These are phyloP conservation scores for Nicotiana tomentosiformis DNA, from an alignment of 257 asterid species.

Conservation along the genomic window DNA sequence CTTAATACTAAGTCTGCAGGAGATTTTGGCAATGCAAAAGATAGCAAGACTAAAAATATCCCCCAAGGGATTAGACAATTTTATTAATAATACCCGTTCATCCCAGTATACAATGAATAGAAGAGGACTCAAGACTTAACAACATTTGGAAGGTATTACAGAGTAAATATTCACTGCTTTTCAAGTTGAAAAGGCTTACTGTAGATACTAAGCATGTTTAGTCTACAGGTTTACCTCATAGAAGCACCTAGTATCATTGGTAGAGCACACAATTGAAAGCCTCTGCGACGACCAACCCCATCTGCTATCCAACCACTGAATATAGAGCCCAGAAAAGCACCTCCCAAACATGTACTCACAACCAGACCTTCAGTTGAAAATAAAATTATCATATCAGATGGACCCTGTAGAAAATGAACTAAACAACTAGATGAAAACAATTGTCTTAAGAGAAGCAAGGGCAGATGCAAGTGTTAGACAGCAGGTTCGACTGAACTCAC, in stretches of 20 bases:
- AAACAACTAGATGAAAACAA: background rate
- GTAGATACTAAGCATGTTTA: background rate
- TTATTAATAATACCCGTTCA: background rate
- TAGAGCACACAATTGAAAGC: slow-evolving; percentile 81
- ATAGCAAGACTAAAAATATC: background rate
- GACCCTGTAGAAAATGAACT: background rate
- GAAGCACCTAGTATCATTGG: slow-evolving; percentile 88
- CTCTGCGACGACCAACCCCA: slow-evolving; percentile 78
- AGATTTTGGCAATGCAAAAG: background rate
- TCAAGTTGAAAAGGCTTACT: background rate
- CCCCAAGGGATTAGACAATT: background rate
- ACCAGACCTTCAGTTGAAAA: slow-evolving; percentile 59
- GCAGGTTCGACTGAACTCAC: background rate
- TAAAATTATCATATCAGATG: slow-evolving; percentile 14
- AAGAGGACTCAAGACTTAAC: background rate
- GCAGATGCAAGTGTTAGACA: background rate
- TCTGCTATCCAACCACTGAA: slow-evolving; percentile 81
- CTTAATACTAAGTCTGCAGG: background rate
- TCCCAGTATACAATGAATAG: background rate
- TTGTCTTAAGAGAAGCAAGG: background rate
- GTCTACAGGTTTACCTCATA: slow-evolving; percentile 40
- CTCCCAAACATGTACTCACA: slow-evolving; percentile 85
- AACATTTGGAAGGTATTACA: background rate
- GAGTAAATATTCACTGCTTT: background rate
- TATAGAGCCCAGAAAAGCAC: slow-evolving; percentile 82